Evolutionary conservation across 805 yeast species (phyloP), one percentile per base, ranked within the genome.

Genomic region (Spathaspora gorwiae): DNA sequence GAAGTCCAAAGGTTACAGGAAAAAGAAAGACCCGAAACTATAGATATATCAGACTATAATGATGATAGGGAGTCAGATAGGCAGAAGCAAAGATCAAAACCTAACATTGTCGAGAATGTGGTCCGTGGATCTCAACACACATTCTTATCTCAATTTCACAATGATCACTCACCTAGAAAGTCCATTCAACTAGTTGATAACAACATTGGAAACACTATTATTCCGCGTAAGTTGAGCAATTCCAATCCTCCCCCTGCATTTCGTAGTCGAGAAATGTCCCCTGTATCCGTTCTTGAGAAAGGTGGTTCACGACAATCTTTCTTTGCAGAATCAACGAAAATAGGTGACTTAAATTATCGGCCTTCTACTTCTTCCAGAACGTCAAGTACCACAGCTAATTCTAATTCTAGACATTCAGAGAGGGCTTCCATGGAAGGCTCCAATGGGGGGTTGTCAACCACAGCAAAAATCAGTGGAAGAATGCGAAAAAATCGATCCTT

Each of bases 251-350:
- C 24, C 5, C 24, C 24, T 19, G 24, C 4, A 19, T 19, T 19
- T 19, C 4, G 5, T 19, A 5, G 24, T 19, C 24, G 24, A 19
- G 24, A 5, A 19, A 19, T 19, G 24, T 19, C 24, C 24, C 24
- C 24, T 5, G 5, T 19, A 19, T 19, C 24, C 24, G 24, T 5
- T 19, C 24, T 19, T 19, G 24, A 19, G 4, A 19, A 5, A 19
- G 24, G 32, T 9, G 32, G 32, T 9, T 29, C 32, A 29, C 9
- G 32, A 27, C 32, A 15, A 13, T 39, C 44, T 9, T 47, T 47
- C 30, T 47, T 47, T 40, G 50, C 47, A 5, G 50, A 47, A 39
- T 43, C 50, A 10, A 47, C 47, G 3, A 47, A 47, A 31, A 47
- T 47, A 4, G 35, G 44, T 12, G 45, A 45, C 6, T 10, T 36